A percentile compares a stretch with the other conserved stretches of the same genome.
These are phyloP conservation scores for Nevesoporus exiguus DNA, from an alignment of 768 basidiomycete species.

Conservation along the genomic window DNA sequence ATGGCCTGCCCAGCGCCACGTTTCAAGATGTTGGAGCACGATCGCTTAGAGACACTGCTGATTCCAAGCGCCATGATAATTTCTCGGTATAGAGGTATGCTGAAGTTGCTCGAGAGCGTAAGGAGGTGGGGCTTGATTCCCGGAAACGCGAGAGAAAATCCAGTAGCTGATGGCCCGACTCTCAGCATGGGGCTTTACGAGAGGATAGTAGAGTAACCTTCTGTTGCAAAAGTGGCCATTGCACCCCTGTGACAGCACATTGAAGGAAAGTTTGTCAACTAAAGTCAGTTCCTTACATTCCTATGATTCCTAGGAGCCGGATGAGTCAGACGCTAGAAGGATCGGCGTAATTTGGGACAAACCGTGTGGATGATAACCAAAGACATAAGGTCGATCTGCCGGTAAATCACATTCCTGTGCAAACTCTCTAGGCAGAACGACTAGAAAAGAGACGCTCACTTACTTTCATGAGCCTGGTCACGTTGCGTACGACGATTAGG, in stretches of 20 bases:
- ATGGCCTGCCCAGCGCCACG: slow-evolving; percentile 66
- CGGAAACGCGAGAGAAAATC: slow-evolving; percentile 86
- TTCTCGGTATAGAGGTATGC: slow-evolving; percentile 91
- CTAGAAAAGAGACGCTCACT: slow-evolving; percentile 2
- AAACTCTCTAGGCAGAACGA: neutral
- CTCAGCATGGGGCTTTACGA: neutral
- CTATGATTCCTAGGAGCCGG: slow-evolving; percentile 75
- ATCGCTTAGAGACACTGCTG: slow-evolving; percentile 86
- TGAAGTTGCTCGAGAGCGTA: slow-evolving; percentile 87
- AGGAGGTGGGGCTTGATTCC: slow-evolving; percentile 92
- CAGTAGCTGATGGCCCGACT: slow-evolving; percentile 57
- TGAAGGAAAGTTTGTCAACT: neutral
- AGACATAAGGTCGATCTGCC: slow-evolving; percentile 89
- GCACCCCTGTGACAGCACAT: slow-evolving; percentile 63
- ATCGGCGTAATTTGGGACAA: slow-evolving; percentile 18
- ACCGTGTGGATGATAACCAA: slow-evolving; percentile 99
- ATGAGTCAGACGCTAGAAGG: slow-evolving; percentile 1
- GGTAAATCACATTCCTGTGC: slow-evolving; percentile 80
- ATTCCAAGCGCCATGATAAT: slow-evolving; percentile 83
- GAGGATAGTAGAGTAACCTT: slow-evolving; percentile 49
- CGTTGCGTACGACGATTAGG: neutral
- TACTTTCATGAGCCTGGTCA: slow-evolving; percentile 34
- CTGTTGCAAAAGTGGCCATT: slow-evolving; percentile 93
- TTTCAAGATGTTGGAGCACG: slow-evolving; percentile 83
- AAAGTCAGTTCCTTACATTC: slow-evolving; percentile 63